Conservation (phyloP, 495 filamentous ascomycete genomes). For the Penicillium coffeae region DNA sequence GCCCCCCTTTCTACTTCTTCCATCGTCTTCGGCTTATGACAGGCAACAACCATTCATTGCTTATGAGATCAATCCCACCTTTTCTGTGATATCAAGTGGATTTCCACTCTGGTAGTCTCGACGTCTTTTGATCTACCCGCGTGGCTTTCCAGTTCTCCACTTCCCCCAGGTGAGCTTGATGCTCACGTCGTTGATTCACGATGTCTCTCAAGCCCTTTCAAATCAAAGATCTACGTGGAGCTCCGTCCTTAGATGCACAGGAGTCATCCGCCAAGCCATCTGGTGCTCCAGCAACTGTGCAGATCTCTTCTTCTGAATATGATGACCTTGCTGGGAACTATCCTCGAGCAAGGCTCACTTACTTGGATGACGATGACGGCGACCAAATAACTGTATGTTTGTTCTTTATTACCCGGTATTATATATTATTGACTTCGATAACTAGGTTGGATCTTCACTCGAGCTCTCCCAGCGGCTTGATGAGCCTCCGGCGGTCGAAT, state of each 20-base stretch:
- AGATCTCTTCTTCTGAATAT: slow-evolving; percentile 43
- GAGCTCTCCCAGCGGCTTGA: slow-evolving; percentile 49
- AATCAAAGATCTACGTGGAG: slow-evolving; percentile 35
- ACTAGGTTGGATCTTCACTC: slow-evolving; percentile 49
- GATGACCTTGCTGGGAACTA: slow-evolving; percentile 44
- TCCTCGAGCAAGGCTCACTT: slow-evolving; percentile 49
- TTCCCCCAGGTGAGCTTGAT: not conserved
- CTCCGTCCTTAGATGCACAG: slow-evolving; percentile 10
- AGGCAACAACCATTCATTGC: slow-evolving; percentile 13
- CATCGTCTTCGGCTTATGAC: not conserved
- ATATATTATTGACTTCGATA: slow-evolving; percentile 10
- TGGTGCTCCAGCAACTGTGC: slow-evolving; percentile 27
- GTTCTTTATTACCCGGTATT: not conserved
- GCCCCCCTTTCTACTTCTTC: not conserved
- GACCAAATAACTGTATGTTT: slow-evolving; percentile 51
- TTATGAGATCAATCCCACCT: slow-evolving; percentile 4
- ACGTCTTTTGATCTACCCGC: not conserved
- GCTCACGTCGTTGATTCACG: slow-evolving; percentile 1
- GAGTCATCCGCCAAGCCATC: not conserved
- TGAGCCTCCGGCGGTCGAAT: slow-evolving; percentile 30
- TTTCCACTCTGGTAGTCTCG: not conserved
- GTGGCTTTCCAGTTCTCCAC: not conserved
- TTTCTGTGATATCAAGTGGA: not conserved
- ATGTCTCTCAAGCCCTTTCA: slow-evolving; percentile 43
- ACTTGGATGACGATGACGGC: slow-evolving; percentile 55